Evolutionary conservation across 2,329 filamentous ascomycete genomes (phyloP), one percentile per base, ranked within the genome.

Genomic region (Chalaropsis ovoidea): DNA sequence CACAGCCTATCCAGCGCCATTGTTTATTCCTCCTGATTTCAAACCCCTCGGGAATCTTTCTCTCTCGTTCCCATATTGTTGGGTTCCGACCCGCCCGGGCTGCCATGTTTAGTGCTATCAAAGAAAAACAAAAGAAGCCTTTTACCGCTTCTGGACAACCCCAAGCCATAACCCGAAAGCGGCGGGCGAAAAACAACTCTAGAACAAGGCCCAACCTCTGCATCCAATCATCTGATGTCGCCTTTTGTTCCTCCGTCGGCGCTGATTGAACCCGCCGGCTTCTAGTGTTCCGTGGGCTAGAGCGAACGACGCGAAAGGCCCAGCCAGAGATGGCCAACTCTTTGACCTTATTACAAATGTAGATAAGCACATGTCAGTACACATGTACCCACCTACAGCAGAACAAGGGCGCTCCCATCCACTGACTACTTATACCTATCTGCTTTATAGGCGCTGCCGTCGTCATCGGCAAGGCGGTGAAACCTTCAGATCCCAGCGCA

Each of bases 81-180:
- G 43, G 15, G 15, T 47, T 7, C 43, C 43, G 43, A 47, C 43
- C 43, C 8, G 43, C 15, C 43, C 43, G 43, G 43, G 35, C 35
- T 39, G 35, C 35, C 35, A 39, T 39, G 35, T 39, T 6, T 39
- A 39, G 35, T 39, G 35, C 35, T 39, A 6, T 39, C 5, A 39
- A 35, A 39, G 35, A 39, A 39, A 39, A 52, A 27, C 10, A 52
- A 52, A 3, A 52, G n/a, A n/a, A n/a, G n/a, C n/a, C n/a, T 39
- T 58, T 58, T 58, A 17, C 52, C 52, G 52, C 52, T 17, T 58
- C 27, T 17, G 27, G 52, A 35, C 27, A 58, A 58, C 31, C 24
- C 24, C n/a, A 58, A 19, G 27, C 27, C 39, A 39, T 27, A 39
- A 39, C 8, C 27, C 52, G 52, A 58, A 58, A 58, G 15, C 43